These are phyloP conservation scores for Ajuga chamaepitys DNA, from an alignment of 257 asterid species.

Conservation along the genomic window DNA sequence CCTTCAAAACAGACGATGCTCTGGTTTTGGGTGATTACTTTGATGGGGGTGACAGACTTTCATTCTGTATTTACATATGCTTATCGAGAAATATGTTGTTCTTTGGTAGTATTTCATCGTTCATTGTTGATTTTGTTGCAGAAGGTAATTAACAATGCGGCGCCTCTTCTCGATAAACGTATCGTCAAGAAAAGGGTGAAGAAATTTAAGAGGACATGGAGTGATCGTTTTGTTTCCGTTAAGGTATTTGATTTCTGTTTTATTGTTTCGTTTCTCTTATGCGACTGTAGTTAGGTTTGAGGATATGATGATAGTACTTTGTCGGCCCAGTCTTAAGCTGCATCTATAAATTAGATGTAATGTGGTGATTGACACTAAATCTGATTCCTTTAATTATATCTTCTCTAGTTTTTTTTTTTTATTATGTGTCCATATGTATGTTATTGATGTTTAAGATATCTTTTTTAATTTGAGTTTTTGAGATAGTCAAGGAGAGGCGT, in stretches of 20 bases:
- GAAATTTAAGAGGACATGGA: constrained; percentile 43
- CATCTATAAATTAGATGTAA: too few species aligned
- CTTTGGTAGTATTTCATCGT: neutral
- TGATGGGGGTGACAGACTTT: too few species aligned
- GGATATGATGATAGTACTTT: constrained; percentile 25
- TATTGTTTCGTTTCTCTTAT: neutral
- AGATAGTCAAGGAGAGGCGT: constrained; percentile 26
- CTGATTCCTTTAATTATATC: constrained; percentile 20
- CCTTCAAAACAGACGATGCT: too few species aligned
- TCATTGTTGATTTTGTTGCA: neutral
- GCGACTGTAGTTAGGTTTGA: neutral
- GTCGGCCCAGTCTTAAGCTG: constrained; percentile 47
- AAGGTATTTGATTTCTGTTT: constrained; percentile 21
- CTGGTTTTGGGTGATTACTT: too few species aligned
- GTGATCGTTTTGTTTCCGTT: constrained; percentile 40
- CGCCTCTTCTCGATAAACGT: constrained; percentile 38
- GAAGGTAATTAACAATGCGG: constrained; percentile 31
- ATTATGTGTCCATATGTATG: constrained; percentile 43
- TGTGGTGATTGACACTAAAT: constrained; percentile 19
- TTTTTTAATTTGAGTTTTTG: neutral
- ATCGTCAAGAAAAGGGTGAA: constrained; percentile 39
- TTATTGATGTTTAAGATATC: constrained; percentile 19
- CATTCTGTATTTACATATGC: neutral
- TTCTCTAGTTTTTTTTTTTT: neutral
- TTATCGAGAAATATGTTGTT: neutral